Evolutionary conservation across 2,329 filamentous ascomycete genomes (phyloP).

Genomic region (Lithohypha guttulata): DNA sequence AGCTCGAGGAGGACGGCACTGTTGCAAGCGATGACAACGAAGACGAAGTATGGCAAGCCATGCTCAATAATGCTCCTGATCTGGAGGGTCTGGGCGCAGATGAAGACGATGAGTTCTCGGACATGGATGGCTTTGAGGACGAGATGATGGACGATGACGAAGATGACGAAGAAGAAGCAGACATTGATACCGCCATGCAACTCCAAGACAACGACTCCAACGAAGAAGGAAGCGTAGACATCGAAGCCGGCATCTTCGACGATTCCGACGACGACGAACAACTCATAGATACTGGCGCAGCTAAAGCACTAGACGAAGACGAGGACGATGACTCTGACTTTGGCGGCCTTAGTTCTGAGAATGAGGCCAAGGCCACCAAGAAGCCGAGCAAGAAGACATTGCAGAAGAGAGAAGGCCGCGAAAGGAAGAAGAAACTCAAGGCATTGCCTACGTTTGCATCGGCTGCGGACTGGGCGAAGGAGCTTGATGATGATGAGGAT

Average conservation of each 20-base stretch:
- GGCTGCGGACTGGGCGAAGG: constrained; percentile 80
- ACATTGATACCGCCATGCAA: constrained; percentile 35
- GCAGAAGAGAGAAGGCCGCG: constrained; percentile 29
- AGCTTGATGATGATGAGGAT: constrained; percentile 64
- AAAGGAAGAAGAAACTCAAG: constrained; percentile 63
- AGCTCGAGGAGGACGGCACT: no score
- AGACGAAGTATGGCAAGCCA: constrained; percentile 83
- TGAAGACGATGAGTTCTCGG: constrained; percentile 45
- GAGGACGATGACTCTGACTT: constrained; percentile 20
- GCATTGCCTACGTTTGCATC: constrained; percentile 86
- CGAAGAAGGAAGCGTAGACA: constrained; percentile 22
- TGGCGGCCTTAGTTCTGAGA: constrained; percentile 24
- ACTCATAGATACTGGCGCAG: no score
- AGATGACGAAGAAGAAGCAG: constrained; percentile 15
- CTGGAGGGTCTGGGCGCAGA: constrained; percentile 55
- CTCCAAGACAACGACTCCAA: constrained; percentile 32
- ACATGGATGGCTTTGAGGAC: constrained; percentile 33
- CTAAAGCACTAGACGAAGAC: no score
- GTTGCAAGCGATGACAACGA: constrained; percentile 53
- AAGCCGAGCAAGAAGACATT: constrained; percentile 31
- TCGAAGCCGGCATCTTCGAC: constrained; percentile 23
- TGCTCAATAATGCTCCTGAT: constrained; percentile 71
- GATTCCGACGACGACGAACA: constrained; percentile 37
- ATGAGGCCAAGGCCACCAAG: constrained; percentile 27
- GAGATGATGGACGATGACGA: constrained; percentile 35